Percentiles rank a stretch among this genome's conserved stretches.
Conservation (phyloP, 83 land plant genomes). For the Thuja plicata region DNA sequence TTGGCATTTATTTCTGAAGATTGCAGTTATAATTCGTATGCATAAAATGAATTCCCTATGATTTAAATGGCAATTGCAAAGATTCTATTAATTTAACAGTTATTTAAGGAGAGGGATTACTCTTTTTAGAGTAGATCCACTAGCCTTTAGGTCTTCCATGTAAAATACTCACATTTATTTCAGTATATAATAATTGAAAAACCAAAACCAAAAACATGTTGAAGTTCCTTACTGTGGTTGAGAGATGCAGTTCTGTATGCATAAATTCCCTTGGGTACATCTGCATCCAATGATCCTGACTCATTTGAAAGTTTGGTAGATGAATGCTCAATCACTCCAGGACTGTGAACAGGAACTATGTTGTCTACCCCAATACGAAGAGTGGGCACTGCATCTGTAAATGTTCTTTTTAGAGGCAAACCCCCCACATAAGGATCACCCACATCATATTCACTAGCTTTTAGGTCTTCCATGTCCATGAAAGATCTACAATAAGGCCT, state of each 20-base stretch:
- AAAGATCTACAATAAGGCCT: too few species aligned
- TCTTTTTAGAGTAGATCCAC: neutral
- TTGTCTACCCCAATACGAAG: constrained; percentile 20
- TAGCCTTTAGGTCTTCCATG: neutral
- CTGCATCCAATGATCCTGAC: constrained; percentile 14
- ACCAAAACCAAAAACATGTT: neutral
- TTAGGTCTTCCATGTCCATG: too few species aligned
- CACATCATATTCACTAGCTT: constrained; percentile 25
- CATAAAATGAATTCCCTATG: too few species aligned
- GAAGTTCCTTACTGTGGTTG: constrained; percentile 35
- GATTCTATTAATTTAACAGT: too few species aligned
- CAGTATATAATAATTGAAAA: neutral
- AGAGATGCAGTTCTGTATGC: constrained; percentile 16
- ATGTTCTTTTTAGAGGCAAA: constrained; percentile 2
- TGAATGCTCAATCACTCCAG: constrained; percentile 17
- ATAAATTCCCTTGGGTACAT: constrained; percentile 21
- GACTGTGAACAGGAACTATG: constrained; percentile 37
- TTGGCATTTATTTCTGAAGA: too few species aligned
- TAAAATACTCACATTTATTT: neutral
- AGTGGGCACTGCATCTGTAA: neutral
- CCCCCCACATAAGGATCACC: constrained; percentile 33
- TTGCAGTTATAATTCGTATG: too few species aligned
- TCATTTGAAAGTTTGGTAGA: constrained; percentile 9
- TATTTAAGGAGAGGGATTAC: too few species aligned
- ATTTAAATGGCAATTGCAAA: too few species aligned